Percentiles rank a stretch among this genome's conserved stretches.
Evolutionary conservation across 2,329 filamentous ascomycete genomes (phyloP).

Genomic region (Hymenoscyphus occultus): DNA sequence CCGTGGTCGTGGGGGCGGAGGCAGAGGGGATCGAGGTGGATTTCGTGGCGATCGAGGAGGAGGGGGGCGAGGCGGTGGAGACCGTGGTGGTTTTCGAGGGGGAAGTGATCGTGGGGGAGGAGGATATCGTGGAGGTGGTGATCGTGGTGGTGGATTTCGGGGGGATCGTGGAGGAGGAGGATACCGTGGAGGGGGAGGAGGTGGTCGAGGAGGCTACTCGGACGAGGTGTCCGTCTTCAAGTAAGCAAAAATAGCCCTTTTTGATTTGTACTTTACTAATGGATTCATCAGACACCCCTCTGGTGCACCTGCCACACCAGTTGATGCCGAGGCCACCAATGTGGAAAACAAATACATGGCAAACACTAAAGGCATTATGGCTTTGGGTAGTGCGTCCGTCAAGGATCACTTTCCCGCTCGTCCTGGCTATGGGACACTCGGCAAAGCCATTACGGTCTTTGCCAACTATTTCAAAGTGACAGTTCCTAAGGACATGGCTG

Average conservation of each 20-base stretch:
- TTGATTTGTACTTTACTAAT: slow-evolving; percentile 11
- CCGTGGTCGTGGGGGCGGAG: slow-evolving; percentile 25
- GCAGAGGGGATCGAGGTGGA: slow-evolving; percentile 21
- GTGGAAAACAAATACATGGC: slow-evolving; percentile 35
- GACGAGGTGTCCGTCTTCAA: slow-evolving; percentile 20
- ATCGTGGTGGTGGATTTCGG: slow-evolving; percentile 30
- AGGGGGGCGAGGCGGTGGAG: slow-evolving; percentile 33
- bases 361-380: slow-evolving; percentile 22
- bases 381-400: slow-evolving; percentile 22
- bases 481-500: slow-evolving; percentile 22
- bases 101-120: slow-evolving; percentile 32
- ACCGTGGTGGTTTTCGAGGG: slow-evolving; percentile 31
- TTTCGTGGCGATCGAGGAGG: slow-evolving; percentile 32
- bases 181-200: slow-evolving; percentile 30
- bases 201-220: slow-evolving; percentile 10
- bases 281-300: slow-evolving; percentile 25
- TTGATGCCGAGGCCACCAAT: slow-evolving; percentile 27
- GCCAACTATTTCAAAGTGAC: slow-evolving; percentile 35
- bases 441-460: slow-evolving; percentile 30
- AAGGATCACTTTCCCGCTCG: slow-evolving; percentile 26
- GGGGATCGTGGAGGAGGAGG: slow-evolving; percentile 32
- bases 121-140: slow-evolving; percentile 33
- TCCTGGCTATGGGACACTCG: slow-evolving; percentile 34
- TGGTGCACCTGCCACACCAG: slow-evolving; percentile 19
- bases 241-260: slow-evolving; percentile 22